phyloP scores from a whole-genome alignment of 73 alveolate species.

The Effrenium voratum region DNA sequence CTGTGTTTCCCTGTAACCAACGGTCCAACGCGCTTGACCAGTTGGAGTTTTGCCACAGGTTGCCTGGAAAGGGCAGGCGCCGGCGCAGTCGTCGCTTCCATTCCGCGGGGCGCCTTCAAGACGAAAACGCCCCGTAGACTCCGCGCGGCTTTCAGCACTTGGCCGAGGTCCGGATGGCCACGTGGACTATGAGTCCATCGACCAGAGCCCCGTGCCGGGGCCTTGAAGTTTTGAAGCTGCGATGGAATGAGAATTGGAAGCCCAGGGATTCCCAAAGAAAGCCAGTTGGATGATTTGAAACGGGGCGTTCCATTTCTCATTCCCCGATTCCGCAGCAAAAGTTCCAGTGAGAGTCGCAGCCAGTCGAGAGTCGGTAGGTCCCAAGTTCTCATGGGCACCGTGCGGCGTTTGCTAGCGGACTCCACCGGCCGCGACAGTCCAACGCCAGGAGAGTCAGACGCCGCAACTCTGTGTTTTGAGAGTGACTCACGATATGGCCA shows the following conservation, averaged over 20 bases:
- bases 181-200: constrained; percentile 73
- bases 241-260: background rate
- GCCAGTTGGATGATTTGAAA: background rate
- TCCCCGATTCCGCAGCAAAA: background rate
- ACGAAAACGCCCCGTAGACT: background rate
- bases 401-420: constrained; percentile 20
- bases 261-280: background rate
- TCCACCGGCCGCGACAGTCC: constrained; percentile 70
- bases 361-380: background rate
- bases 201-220: constrained; percentile 59
- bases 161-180: constrained; percentile 69
- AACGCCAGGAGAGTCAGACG: constrained; percentile 31
- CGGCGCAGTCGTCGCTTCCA: constrained; percentile 69
- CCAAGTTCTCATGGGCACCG: constrained; percentile 87
- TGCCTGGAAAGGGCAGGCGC: constrained; percentile 71
- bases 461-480: too few species aligned
- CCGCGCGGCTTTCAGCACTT: background rate
- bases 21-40: too few species aligned
- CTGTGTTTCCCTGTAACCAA: too few species aligned
- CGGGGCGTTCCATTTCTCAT: background rate
- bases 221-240: background rate
- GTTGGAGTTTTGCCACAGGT: too few species aligned
- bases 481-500: too few species aligned
- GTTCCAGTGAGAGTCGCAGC: background rate
- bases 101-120: background rate